Conservation (phyloP, 768 basidiomycete genomes). For the Kwoniella pini region DNA sequence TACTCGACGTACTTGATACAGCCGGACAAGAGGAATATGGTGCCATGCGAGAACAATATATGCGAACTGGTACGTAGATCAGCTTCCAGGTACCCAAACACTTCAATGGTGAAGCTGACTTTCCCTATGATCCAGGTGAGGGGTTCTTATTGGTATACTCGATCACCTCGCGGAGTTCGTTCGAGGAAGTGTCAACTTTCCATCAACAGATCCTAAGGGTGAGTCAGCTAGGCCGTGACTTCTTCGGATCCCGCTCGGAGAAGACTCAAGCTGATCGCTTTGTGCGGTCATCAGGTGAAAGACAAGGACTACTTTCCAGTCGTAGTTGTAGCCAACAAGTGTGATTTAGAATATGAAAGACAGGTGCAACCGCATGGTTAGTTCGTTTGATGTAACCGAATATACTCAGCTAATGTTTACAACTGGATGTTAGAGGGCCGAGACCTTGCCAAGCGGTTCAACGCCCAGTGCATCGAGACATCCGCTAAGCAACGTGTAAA, state of each 20-base stretch:
- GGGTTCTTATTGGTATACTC: conserved; percentile 97
- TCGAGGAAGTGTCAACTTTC: conserved; percentile 95
- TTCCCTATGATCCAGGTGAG: conserved; percentile 62
- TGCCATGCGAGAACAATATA: conserved; percentile 99
- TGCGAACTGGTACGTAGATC: conserved; percentile 67
- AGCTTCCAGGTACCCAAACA: too few species aligned
- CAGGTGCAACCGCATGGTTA: conserved; percentile 92
- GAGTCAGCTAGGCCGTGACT: conserved; percentile 9
- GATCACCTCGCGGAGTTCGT: conserved; percentile 95
- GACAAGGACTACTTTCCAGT: conserved; percentile 94
- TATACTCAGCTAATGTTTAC: neutral
- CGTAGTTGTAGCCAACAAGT: conserved; percentile 97
- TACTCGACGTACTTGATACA: conserved; percentile 94
- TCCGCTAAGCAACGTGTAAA: conserved; percentile 96
- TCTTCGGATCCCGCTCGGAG: too few species aligned
- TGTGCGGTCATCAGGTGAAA: conserved; percentile 70
- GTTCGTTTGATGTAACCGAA: conserved; percentile 15
- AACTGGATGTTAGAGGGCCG: conserved; percentile 73
- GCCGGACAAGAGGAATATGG: conserved; percentile 98
- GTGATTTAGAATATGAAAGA: conserved; percentile 90
- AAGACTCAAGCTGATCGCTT: too few species aligned
- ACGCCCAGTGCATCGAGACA: conserved; percentile 92
- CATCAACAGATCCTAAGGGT: conserved; percentile 81
- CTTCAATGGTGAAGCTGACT: too few species aligned
- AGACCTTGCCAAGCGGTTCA: conserved; percentile 90